These are phyloP conservation scores for Clavispora santaluciae DNA, from an alignment of 805 yeast genomes.

Conservation along the genomic window DNA sequence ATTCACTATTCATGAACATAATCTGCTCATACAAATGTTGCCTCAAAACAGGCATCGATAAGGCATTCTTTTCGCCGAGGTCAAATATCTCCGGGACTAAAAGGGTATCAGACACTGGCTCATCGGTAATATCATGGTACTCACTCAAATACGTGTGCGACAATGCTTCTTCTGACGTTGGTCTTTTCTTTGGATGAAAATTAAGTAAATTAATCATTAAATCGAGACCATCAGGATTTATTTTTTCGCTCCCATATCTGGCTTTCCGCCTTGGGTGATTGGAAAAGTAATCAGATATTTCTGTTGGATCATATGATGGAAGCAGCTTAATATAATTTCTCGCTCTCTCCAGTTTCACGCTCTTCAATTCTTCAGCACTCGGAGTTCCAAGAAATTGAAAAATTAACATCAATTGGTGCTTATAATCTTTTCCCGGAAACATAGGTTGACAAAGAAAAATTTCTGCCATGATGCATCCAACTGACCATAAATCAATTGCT, in stretches of 20 bases:
- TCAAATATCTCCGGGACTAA: constrained; percentile 14
- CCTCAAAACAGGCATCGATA: constrained; percentile 10
- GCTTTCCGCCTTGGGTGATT: constrained; percentile 12
- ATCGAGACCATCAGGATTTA: constrained; percentile 12
- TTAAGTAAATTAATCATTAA: constrained; percentile 12
- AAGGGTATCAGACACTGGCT: constrained; percentile 10
- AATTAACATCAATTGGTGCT: constrained; percentile 61
- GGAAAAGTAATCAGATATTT: constrained; percentile 3
- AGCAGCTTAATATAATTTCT: constrained; percentile 14
- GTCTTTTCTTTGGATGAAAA: constrained; percentile 11
- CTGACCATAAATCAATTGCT: constrained; percentile 77
- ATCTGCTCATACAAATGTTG: constrained; percentile 10
- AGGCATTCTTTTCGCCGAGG: constrained; percentile 8
- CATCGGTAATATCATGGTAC: constrained; percentile 68
- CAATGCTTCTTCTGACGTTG: constrained; percentile 9
- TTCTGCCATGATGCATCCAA: constrained; percentile 75
- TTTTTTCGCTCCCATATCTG: constrained; percentile 9
- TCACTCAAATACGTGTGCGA: constrained; percentile 75
- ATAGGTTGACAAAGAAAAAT: constrained; percentile 57
- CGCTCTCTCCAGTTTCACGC: constrained; percentile 13
- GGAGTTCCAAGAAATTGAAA: constrained; percentile 73
- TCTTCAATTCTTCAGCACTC: constrained; percentile 17
- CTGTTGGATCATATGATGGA: constrained; percentile 5
- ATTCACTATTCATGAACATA: background rate
- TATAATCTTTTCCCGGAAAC: constrained; percentile 73